Percentiles rank a stretch among this genome's conserved stretches.
Conservation (phyloP, 208 protist genomes). For the Leptomonas seymouri region DNA sequence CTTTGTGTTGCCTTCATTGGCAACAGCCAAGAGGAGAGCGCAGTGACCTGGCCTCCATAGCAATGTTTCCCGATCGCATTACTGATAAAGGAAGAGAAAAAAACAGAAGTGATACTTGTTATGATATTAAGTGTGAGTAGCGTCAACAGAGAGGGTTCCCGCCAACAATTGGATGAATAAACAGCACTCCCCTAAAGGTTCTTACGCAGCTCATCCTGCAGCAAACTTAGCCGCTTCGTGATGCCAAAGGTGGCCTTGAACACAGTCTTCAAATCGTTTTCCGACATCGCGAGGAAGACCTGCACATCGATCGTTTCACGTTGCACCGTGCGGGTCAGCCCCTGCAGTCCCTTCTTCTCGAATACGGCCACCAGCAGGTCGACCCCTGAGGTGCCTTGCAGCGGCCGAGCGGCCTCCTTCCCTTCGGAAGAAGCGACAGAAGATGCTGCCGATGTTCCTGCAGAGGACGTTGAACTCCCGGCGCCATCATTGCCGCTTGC, state of each 20-base stretch:
- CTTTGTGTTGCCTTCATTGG: too few relatives aligned
- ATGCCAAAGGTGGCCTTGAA: constrained; percentile 89
- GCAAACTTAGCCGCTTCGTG: constrained; percentile 69
- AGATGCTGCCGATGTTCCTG: not conserved
- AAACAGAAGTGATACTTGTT: too few relatives aligned
- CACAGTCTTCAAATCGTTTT: constrained; percentile 65
- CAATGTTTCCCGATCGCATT: too few relatives aligned
- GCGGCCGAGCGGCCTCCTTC: constrained; percentile 6
- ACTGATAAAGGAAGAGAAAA: too few relatives aligned
- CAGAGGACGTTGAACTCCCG: too few relatives aligned
- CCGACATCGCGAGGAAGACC: constrained; percentile 80
- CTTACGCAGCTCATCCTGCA: constrained; percentile 73
- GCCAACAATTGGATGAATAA: not conserved
- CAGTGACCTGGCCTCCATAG: too few relatives aligned
- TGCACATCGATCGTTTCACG: constrained; percentile 79
- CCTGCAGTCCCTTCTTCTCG: constrained; percentile 61
- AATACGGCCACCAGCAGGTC: constrained; percentile 61
- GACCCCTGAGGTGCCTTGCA: constrained; percentile 45
- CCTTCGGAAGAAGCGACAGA: too few relatives aligned
- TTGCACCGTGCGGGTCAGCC: constrained; percentile 44
- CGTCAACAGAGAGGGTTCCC: not conserved
- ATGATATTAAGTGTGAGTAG: too few relatives aligned
- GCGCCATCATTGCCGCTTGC: too few relatives aligned
- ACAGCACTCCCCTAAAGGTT: constrained; percentile 22
- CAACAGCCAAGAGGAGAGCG: too few relatives aligned